Conservation (phyloP, 305 asterid species). For the Fraxinus sp. region DNA sequence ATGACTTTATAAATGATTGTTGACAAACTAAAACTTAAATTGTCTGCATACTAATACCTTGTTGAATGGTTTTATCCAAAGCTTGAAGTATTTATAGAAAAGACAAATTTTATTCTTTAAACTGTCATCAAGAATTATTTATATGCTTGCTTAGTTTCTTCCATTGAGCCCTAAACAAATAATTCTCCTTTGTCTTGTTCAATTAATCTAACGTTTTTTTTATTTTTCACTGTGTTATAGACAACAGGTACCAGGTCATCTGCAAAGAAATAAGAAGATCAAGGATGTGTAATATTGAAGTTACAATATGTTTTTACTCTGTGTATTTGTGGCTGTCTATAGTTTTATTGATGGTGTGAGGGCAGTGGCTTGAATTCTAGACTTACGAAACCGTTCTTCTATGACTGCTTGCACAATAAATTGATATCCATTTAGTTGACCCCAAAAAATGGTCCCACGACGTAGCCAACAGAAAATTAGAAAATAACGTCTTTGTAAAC, state of each 20-base stretch:
- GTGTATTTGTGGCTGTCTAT: slow-evolving; percentile 14
- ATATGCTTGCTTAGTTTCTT: not conserved
- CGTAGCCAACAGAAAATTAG: too few species aligned
- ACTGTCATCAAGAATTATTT: not conserved
- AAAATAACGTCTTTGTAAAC: too few species aligned
- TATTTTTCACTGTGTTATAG: slow-evolving; percentile 17
- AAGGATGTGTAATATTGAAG: not conserved
- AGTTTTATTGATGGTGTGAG: slow-evolving; percentile 20
- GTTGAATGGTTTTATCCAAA: too few species aligned
- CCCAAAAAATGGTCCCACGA: too few species aligned
- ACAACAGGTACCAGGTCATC: slow-evolving; percentile 28
- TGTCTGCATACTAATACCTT: too few species aligned
- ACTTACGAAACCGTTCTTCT: slow-evolving; percentile 18
- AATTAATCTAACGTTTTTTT: not conserved
- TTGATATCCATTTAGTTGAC: not conserved
- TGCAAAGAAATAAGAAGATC: slow-evolving; percentile 32
- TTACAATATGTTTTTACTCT: not conserved
- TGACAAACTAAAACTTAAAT: not conserved
- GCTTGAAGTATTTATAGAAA: not conserved
- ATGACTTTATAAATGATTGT: not conserved
- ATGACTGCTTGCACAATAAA: slow-evolving; percentile 25
- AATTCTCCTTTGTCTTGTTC: not conserved
- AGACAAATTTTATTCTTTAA: not conserved
- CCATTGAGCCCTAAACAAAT: not conserved
- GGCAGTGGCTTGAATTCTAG: slow-evolving; percentile 17